Base-by-base conservation (phyloP, 2,329 filamentous ascomycete species). In the Ophiostoma ips region DNA sequence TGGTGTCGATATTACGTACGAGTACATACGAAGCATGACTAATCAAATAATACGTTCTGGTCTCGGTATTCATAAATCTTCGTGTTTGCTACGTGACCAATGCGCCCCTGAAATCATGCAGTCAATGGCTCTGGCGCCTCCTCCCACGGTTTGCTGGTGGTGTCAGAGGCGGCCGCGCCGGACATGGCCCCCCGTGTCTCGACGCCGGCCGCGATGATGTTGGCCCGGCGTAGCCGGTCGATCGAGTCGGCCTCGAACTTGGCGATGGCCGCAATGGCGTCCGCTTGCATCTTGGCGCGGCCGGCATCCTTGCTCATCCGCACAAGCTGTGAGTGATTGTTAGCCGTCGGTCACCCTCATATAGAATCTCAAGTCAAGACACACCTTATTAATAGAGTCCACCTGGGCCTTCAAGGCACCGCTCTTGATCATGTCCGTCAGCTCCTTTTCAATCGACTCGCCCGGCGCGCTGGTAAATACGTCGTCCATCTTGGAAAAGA, bases 401-500 rank as follows among this genome's bases (percentile, higher is more conserved):
- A 98, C 83, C 28, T 87, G 77, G 8, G 87, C 88, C 56, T 88
- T 73, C 11, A 98, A 69, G 1, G 73, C 73, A 8, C 81, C 80
- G 12, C 72, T 70, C 48, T 81, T 73, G 58, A 98, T 95, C 78
- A 96, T 84, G 1, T 65, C 63, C 28, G 84, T 75, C 31, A 96
- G 71, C 65, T 98, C 92, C 21, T 72, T 68, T 58, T 88, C 81
- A 44, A 90, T 79, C 4, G 76, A 72, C 54, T 73, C 68, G 4
- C 75, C 76, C 12, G 43, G 69, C 2, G 72, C 68, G 0, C 79
- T n/a, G n/a, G n/a, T 80, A 64, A 98, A 96, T 2, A 86, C 82
- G 34, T 75, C 71, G 9, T 84, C 79, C 71, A 98, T 78, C 53
- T 80, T 87, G 18, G 82, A 75, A 5, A 96, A 71, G 0, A 84